phyloP scores from a whole-genome alignment of 2,329 filamentous ascomycete genomes.

The Cryphonectria japonica region DNA sequence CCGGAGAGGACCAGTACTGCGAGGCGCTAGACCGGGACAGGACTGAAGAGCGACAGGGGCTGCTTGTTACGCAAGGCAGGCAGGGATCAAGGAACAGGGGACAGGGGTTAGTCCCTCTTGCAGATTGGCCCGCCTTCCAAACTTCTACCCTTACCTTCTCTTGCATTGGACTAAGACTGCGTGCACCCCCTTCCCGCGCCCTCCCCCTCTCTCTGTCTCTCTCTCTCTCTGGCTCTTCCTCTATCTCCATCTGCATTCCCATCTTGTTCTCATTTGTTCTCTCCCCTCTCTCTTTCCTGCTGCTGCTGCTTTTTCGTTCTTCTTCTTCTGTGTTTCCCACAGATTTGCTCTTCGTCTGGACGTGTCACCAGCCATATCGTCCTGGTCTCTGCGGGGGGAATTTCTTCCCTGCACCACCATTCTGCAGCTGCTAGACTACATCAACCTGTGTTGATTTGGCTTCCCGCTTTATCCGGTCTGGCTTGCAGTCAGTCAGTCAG shows the following conservation, averaged over 20 bases:
- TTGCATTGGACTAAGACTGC: constrained; percentile 10
- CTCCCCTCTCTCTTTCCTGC: not conserved
- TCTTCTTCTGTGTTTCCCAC: no score
- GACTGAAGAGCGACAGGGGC: constrained; percentile 1
- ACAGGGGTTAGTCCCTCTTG: not conserved
- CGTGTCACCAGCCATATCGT: not conserved
- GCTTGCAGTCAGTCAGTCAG: not conserved
- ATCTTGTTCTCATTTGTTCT: not conserved
- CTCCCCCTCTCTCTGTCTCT: not conserved
- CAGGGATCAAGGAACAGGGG: constrained; percentile 3
- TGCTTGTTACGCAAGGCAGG: not conserved
- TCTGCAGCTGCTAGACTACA: not conserved
- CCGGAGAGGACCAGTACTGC: constrained; percentile 11
- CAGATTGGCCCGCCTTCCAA: constrained; percentile 3
- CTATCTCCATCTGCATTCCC: constrained; percentile 2
- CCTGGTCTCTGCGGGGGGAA: not conserved
- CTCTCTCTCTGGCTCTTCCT: no score
- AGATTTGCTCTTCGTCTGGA: not conserved
- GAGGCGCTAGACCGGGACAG: constrained; percentile 1
- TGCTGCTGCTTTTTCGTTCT: not conserved
- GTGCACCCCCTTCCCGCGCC: not conserved
- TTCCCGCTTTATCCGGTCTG: not conserved
- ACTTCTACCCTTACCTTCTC: constrained; percentile 15
- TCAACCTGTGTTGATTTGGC: not conserved
- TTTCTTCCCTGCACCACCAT: not conserved